Percentiles rank a stretch among this genome's conserved stretches.
Evolutionary conservation across 345 rosid genomes (phyloP).

Genomic region (Corchorus capsularis): DNA sequence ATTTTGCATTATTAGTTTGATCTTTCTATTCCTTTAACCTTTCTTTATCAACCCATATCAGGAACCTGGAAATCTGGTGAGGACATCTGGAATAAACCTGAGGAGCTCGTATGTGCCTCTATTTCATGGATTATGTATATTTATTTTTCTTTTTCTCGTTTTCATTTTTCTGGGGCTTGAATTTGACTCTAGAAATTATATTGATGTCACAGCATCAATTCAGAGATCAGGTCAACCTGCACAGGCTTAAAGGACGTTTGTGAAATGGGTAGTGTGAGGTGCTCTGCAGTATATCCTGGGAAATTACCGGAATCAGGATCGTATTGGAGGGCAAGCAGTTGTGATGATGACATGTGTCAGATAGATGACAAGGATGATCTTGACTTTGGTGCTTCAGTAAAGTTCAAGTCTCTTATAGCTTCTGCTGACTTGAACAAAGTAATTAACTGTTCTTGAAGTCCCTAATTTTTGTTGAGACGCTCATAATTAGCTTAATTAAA

Average conservation of each 20-base stretch:
- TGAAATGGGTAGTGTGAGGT: constrained; percentile 59
- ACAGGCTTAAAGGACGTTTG: constrained; percentile 77
- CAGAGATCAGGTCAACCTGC: constrained; percentile 57
- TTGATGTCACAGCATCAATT: constrained; percentile 47
- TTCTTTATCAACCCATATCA: constrained; percentile 33
- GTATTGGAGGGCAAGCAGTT: constrained; percentile 42
- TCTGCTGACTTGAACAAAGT: constrained; percentile 76
- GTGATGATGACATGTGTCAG: constrained; percentile 77
- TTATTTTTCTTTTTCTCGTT: not conserved
- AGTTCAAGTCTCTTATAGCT: constrained; percentile 45
- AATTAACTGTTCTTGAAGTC: constrained; percentile 24
- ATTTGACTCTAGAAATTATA: constrained; percentile 24
- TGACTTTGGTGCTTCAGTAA: constrained; percentile 44
- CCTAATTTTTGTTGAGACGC: constrained; percentile 4
- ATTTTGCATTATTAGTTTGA: constrained; percentile 17
- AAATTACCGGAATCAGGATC: constrained; percentile 44
- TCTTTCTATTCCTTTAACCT: constrained; percentile 26
- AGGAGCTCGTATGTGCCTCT: constrained; percentile 61
- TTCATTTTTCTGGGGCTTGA: not conserved
- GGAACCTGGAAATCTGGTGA: constrained; percentile 55
- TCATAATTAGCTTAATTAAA: constrained; percentile 10
- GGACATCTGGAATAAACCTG: constrained; percentile 45
- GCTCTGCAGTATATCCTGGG: constrained; percentile 52
- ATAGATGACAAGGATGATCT: constrained; percentile 76
- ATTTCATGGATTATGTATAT: constrained; percentile 13